Evolutionary conservation across 192 early-diverging fungal genomes (phyloP), one percentile per base, ranked within the genome.

Genomic region (Phlyctochytrium planicorne): DNA sequence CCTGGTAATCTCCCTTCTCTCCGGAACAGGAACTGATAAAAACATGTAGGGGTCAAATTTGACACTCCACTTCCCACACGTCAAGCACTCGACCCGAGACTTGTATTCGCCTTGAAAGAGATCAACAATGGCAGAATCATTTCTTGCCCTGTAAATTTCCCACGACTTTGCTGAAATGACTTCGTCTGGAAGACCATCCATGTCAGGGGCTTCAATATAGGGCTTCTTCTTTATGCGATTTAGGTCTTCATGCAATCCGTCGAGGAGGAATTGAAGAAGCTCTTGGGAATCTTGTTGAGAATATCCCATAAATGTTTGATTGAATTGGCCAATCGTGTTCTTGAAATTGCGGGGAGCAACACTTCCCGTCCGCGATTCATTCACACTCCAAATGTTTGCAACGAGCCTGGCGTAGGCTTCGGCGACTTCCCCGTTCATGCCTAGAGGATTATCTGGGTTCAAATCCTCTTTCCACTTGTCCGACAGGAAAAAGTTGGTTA

Each of bases 241-340:
- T 50, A 94, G 76, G 40, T 94, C 93, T 68, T 94, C 93, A 69
- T 94, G 93, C 53, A 94, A 70, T 0, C 92, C 91, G 70, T 94
- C 93, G 23, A 94, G 77, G 32, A 94, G 74, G 47, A 88, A 93
- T 17, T 82, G 84, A 40, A 94, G 74, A 12, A 94, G 84, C 78
- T 94, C 93, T 66, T 91, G 92, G 30, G 92, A 91, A 73, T 94
- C 90, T 65, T 91, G 91, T 70, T 94, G 92, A 55, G 86, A 80
- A 72, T 91, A 93, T 4, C 92, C 91, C 66, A 76, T 50, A 69
- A 91, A 88, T 1, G 79, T 80, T 2, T 72, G 76, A 50, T 88
- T 88, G 72, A 82, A 80, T 24, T 71, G 61, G 36, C 86, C 81
- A 20, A 89, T 84, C 0, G 82, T 87, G 30, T 74, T 66, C 74